Evolutionary conservation across 164 flowering plant genomes (phyloP).

Genomic region (Piper longum): DNA sequence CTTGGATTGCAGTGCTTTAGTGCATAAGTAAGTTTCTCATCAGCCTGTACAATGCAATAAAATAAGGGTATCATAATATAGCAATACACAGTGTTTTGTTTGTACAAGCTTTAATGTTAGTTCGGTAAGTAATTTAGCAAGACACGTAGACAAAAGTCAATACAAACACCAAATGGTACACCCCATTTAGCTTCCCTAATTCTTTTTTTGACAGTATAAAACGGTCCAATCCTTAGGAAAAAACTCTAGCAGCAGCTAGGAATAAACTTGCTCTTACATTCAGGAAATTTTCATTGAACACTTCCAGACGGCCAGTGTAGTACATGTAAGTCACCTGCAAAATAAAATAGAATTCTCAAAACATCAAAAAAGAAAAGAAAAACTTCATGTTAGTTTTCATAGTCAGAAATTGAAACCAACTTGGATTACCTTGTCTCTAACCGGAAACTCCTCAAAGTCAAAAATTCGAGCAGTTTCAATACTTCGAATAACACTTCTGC

Average conservation of each 20-base stretch:
- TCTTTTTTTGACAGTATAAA: too few relatives aligned
- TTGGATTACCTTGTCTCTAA: conserved; percentile 64
- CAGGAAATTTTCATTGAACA: conserved; percentile 83
- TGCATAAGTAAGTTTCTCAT: conserved; percentile 86
- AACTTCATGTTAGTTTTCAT: not conserved
- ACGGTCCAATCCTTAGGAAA: not conserved
- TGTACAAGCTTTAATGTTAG: not conserved
- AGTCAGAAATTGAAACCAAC: not conserved
- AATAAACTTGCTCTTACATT: conserved; percentile 39
- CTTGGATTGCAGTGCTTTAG: conserved; percentile 62
- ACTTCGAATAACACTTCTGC: conserved; percentile 96
- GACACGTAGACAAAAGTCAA: not conserved
- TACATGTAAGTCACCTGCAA: conserved; percentile 96
- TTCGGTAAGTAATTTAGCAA: not conserved
- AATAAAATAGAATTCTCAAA: not conserved
- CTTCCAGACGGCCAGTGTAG: conserved; percentile 98
- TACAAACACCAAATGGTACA: not conserved
- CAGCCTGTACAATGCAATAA: conserved; percentile 47
- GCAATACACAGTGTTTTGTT: not conserved
- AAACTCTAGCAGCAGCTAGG: not conserved
- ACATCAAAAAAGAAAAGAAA: too few relatives aligned
- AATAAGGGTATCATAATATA: not conserved
- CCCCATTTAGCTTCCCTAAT: too few relatives aligned
- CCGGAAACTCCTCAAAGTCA: conserved; percentile 96
- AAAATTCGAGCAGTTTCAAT: conserved; percentile 95